Conservation (phyloP, 148 eudicot species). For the Vaccinium myrtillus region DNA sequence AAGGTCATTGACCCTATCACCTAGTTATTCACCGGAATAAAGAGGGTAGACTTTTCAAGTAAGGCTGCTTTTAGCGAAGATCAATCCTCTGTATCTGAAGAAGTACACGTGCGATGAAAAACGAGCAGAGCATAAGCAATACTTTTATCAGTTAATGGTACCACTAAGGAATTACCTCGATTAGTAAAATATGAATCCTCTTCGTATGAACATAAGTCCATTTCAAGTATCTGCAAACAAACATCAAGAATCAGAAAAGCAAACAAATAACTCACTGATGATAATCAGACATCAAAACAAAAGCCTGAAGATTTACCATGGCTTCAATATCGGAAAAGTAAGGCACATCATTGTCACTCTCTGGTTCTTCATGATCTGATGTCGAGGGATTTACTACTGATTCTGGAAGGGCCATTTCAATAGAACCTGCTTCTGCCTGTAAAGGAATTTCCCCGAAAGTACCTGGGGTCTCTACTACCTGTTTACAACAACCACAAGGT, state of each 20-base stretch:
- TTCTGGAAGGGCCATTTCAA: constrained; percentile 23
- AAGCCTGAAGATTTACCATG: constrained; percentile 33
- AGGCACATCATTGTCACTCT: constrained; percentile 41
- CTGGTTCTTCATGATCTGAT: constrained; percentile 37
- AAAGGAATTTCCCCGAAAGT: constrained; percentile 19
- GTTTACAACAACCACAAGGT: constrained; percentile 5
- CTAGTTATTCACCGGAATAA: not conserved
- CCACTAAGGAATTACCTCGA: constrained; percentile 46
- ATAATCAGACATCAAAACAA: constrained; percentile 16
- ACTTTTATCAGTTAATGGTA: not conserved
- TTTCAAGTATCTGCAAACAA: constrained; percentile 69
- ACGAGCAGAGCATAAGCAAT: not conserved
- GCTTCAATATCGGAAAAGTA: constrained; percentile 57
- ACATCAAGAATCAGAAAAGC: constrained; percentile 17
- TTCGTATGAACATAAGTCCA: constrained; percentile 74
- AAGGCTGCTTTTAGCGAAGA: not conserved
- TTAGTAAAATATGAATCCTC: constrained; percentile 38
- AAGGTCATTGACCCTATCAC: not conserved
- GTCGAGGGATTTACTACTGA: constrained; percentile 13
- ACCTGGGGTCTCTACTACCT: constrained; percentile 33
- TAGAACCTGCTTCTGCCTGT: constrained; percentile 23
- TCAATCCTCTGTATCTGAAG: not conserved
- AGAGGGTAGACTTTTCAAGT: not conserved
- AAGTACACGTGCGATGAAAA: not conserved
- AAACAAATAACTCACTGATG: not conserved